These are phyloP conservation scores for Gracilaria gracilis DNA, from an alignment of 23 red algal genomes.

Conservation along the genomic window DNA sequence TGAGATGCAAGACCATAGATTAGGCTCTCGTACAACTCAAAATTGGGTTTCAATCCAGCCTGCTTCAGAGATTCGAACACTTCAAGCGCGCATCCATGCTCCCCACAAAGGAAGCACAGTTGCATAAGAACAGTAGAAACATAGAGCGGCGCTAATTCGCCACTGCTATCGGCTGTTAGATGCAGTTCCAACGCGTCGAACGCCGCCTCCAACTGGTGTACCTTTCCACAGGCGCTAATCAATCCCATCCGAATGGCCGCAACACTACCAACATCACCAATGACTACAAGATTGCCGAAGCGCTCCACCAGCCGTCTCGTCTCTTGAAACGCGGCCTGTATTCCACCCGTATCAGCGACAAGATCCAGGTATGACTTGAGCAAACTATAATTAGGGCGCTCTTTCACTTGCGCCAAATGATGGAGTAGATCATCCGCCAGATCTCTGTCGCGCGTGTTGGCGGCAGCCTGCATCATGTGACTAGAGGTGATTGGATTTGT, in stretches of 20 bases:
- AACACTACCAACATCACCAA: slow-evolving; percentile 58
- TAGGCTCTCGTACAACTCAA: slow-evolving; percentile 53
- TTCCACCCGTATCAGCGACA: slow-evolving; percentile 33
- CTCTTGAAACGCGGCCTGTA: slow-evolving; percentile 34
- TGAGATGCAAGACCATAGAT: slow-evolving; percentile 49
- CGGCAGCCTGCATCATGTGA: slow-evolving; percentile 67
- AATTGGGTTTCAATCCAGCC: slow-evolving; percentile 19
- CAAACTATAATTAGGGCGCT: slow-evolving; percentile 68
- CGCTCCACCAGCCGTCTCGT: slow-evolving; percentile 23
- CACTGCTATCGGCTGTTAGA: background rate
- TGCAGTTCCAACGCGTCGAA: slow-evolving; percentile 49
- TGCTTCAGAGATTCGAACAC: slow-evolving; percentile 69
- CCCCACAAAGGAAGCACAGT: slow-evolving; percentile 48
- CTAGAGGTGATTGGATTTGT: slow-evolving; percentile 65
- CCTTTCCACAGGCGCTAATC: slow-evolving; percentile 67
- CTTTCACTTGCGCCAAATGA: slow-evolving; percentile 9
- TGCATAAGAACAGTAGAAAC: slow-evolving; percentile 69
- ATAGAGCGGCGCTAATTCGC: slow-evolving; percentile 55
- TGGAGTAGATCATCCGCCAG: slow-evolving; percentile 30
- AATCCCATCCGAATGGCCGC: slow-evolving; percentile 69
- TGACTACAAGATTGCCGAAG: slow-evolving; percentile 50
- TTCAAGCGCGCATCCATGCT: slow-evolving; percentile 56
- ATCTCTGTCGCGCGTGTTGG: slow-evolving; percentile 32
- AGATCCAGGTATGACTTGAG: slow-evolving; percentile 56
- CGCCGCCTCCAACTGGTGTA: slow-evolving; percentile 34